Evolutionary conservation across 805 yeast genomes (phyloP), one percentile per base, ranked within the genome.

Genomic region (Candida alai): DNA sequence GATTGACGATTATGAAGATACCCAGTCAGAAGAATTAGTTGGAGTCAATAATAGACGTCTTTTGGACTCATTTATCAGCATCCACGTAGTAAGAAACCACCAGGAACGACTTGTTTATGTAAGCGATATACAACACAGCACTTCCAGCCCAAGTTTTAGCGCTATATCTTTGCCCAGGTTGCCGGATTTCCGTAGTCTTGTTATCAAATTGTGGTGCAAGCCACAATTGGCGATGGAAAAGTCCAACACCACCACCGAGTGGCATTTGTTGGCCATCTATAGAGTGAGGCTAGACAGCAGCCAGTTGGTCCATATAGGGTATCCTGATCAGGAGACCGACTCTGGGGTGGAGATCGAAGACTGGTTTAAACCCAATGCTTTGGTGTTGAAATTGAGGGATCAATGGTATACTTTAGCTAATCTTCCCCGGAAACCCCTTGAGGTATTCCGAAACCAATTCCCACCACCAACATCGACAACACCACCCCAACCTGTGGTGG

Each of bases 91-190:
- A 5, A 45, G 30, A 9, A 39, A 26, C 11, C 22, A 40, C 11
- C 24, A 28, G 12, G 44, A 43, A 11, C 28, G 36, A 20, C 42
- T 59, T 30, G 31, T 61, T 3, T 61, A 60, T 37, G 48, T 64
- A 19, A 62, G 68, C 38, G 70, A 63, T 37, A 45, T 57, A 5
- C 38, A 49, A 1, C 20, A 25, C 4, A 33, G 37, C 11, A 44
- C 41, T 34, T 33, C 47, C 47, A 45, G 44, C 26, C 64, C 64
- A 9, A 42, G 47, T 25, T 64, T 60, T 34, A 49, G 52, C n/a
- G 45, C 42, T 7, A 34, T 62, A 3, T 32, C 50, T 9, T 28
- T 64, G 4, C 67, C 68, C 1, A 27, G 30, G 11, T 36, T 32
- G 18, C 46, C 36, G 16, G 36, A 37, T 15, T 19, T 32, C 17